These are phyloP conservation scores for Inga leiocalycina DNA, from an alignment of 306 rosid species.

Conservation along the genomic window DNA sequence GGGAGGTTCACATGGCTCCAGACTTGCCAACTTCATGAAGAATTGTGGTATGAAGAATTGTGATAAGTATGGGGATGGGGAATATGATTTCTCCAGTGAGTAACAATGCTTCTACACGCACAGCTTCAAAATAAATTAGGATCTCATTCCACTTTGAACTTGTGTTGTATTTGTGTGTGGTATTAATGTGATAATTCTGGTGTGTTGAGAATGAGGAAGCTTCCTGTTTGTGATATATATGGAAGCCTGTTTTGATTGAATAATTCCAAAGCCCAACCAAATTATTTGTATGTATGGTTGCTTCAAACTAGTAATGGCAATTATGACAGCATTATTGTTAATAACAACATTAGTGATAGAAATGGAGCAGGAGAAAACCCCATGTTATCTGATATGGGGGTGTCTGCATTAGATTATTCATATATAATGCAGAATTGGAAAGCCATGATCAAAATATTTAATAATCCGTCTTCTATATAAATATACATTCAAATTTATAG, in stretches of 20 bases:
- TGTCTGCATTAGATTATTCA: not conserved
- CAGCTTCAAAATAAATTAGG: not conserved
- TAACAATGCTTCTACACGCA: not conserved
- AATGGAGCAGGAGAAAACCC: not conserved
- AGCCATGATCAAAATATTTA: too few species aligned
- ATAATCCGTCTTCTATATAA: too few species aligned
- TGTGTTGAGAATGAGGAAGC: not conserved
- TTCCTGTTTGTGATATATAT: not conserved
- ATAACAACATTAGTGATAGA: too few species aligned
- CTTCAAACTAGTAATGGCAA: not conserved
- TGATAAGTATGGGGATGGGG: constrained; percentile 34
- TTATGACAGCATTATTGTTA: not conserved
- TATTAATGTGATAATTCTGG: not conserved
- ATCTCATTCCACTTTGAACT: not conserved
- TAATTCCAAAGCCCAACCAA: not conserved
- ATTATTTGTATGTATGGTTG: not conserved
- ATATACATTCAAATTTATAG: too few species aligned
- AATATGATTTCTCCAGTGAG: constrained; percentile 29
- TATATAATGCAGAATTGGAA: too few species aligned
- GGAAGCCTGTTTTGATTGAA: not conserved
- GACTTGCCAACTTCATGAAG: constrained; percentile 44
- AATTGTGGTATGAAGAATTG: constrained; percentile 30
- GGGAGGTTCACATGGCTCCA: constrained; percentile 22
- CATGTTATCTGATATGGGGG: not conserved
- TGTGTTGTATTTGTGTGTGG: not conserved